phyloP scores from a whole-genome alignment of 495 filamentous ascomycete species.

The Copromyces sp. region DNA sequence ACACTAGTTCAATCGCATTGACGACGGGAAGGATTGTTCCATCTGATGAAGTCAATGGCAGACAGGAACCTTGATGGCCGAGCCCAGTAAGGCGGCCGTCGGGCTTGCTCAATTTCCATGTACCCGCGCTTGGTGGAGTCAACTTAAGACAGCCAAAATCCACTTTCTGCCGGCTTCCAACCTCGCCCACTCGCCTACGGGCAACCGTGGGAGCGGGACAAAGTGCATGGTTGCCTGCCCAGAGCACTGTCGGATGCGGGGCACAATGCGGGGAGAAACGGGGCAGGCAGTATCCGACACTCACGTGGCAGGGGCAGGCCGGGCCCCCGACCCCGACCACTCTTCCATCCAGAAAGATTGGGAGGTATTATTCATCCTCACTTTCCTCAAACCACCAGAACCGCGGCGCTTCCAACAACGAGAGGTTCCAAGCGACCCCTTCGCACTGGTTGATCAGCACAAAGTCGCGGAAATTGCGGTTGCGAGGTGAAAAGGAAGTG shows the following conservation, averaged over 20 bases:
- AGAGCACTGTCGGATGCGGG: background rate
- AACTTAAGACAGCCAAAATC: background rate
- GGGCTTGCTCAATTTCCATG: background rate
- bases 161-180: background rate
- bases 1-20: background rate
- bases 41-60: background rate
- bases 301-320: background rate
- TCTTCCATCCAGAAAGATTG: background rate
- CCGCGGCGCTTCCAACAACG: background rate
- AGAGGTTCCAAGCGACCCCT: background rate
- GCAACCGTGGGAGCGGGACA: background rate
- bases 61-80: background rate
- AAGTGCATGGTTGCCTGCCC: background rate
- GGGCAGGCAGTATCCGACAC: background rate
- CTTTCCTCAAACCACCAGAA: background rate
- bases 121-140: background rate
- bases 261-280: background rate
- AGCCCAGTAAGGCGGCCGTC: background rate
- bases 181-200: background rate
- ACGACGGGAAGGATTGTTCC: background rate
- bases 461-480: background rate
- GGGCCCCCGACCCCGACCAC: background rate
- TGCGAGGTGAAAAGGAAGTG: background rate
- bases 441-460: background rate
- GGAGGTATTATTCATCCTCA: background rate